Evolutionary conservation across 108 stramenopile genomes (phyloP).

Genomic region (Cyclotella sp.): DNA sequence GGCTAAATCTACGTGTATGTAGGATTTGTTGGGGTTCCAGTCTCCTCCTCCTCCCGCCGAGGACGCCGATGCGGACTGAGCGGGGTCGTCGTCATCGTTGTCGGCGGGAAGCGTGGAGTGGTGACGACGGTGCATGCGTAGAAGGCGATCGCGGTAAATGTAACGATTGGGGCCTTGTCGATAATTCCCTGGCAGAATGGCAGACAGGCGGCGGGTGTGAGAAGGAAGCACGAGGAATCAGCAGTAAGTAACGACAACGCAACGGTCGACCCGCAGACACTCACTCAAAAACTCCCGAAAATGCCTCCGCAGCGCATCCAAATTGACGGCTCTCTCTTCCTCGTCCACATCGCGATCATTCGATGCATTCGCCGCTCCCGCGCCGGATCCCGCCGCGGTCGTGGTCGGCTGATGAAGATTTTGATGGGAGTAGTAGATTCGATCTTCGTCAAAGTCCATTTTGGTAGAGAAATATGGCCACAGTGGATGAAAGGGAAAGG

Average conservation of each 20-base stretch:
- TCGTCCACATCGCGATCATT: slow-evolving; percentile 23
- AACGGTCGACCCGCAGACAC: not conserved
- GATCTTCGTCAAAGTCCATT: slow-evolving; percentile 84
- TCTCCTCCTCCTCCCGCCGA: slow-evolving; percentile 5
- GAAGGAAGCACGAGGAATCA: not conserved
- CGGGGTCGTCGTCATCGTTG: slow-evolving; percentile 13
- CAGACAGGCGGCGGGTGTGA: not conserved
- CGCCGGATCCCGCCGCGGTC: not conserved
- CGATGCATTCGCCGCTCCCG: slow-evolving; percentile 3
- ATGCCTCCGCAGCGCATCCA: slow-evolving; percentile 75
- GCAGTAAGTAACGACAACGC: not conserved
- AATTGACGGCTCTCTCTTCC: slow-evolving; percentile 55
- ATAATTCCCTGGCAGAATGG: slow-evolving; percentile 67
- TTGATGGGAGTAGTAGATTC: slow-evolving; percentile 89
- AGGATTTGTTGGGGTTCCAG: slow-evolving; percentile 54
- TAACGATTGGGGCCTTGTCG: slow-evolving; percentile 76
- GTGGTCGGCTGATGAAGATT: slow-evolving; percentile 60
- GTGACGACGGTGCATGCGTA: slow-evolving; percentile 84
- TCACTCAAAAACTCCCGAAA: slow-evolving; percentile 85
- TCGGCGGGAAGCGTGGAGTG: slow-evolving; percentile 34
- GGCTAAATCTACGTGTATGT: slow-evolving; percentile 74
- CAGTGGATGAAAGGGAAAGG: too few relatives aligned
- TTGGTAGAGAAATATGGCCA: not conserved
- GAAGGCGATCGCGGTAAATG: slow-evolving; percentile 79
- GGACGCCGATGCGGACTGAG: slow-evolving; percentile 10